Evolutionary conservation across 2,329 filamentous ascomycete genomes (phyloP).

Genomic region (Nothophoma quercina): DNA sequence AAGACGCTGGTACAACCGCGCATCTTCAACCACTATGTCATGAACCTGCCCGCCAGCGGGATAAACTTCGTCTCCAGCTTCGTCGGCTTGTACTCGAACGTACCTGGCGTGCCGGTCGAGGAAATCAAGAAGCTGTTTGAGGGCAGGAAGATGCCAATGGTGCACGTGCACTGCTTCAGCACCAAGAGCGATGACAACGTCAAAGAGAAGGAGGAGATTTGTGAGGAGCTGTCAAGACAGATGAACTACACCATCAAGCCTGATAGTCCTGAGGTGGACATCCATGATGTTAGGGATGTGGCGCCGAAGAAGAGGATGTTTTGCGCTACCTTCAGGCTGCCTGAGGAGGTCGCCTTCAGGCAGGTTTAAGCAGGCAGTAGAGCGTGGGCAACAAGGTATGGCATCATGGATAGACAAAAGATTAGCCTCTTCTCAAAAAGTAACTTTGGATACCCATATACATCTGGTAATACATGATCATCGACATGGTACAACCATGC

Average conservation of each 20-base stretch:
- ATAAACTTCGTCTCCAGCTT: constrained; percentile 82
- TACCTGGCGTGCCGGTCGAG: constrained; percentile 31
- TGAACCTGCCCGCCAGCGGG: constrained; percentile 94
- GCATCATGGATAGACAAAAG: constrained; percentile 7
- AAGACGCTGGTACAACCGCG: constrained; percentile 65
- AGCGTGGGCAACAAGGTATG: neutral
- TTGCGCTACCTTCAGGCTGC: constrained; percentile 89
- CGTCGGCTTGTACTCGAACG: constrained; percentile 79
- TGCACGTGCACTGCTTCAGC: constrained; percentile 96
- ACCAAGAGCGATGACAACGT: constrained; percentile 79
- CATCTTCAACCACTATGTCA: constrained; percentile 91
- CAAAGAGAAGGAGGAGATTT: constrained; percentile 66
- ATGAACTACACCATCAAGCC: constrained; percentile 66
- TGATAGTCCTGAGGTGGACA: constrained; percentile 64
- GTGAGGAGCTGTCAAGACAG: constrained; percentile 68
- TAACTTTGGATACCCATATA: constrained; percentile 2
- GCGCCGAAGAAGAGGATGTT: constrained; percentile 96
- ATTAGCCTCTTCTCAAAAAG: neutral
- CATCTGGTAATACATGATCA: neutral
- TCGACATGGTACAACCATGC: too few relatives aligned
- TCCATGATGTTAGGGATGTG: constrained; percentile 80
- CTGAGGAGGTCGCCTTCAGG: constrained; percentile 81
- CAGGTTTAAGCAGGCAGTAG: constrained; percentile 9
- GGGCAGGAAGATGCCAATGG: constrained; percentile 71
- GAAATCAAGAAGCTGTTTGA: constrained; percentile 48